These are phyloP conservation scores for Daldinia eschscholtzii DNA, from an alignment of 2,329 filamentous ascomycete species.

Conservation along the genomic window DNA sequence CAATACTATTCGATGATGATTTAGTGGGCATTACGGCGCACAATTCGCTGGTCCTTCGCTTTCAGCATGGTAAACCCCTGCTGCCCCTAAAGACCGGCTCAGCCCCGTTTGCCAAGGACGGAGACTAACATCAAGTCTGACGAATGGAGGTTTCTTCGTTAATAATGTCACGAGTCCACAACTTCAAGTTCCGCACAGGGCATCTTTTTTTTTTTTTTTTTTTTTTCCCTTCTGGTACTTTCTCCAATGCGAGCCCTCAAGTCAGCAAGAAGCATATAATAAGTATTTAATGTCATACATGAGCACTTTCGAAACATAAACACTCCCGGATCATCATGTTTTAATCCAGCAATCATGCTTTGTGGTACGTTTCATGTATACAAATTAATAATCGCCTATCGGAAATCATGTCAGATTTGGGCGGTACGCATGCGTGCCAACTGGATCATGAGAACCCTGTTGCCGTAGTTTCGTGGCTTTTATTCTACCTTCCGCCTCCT, in stretches of 20 bases:
- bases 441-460: constrained; percentile 4
- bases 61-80: constrained; percentile 24
- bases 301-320: background rate
- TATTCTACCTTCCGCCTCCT: constrained; percentile 3
- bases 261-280: background rate
- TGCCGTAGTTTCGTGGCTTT: constrained; percentile 8
- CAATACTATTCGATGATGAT: constrained; percentile 20
- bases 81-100: constrained; percentile 21
- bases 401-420: background rate
- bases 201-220: no score
- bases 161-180: constrained; percentile 16
- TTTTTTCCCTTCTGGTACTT: background rate
- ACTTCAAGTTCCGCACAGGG: background rate
- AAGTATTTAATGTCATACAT: background rate
- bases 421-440: constrained; percentile 6
- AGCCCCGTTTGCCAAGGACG: constrained; percentile 23
- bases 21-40: constrained; percentile 32
- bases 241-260: background rate
- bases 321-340: background rate
- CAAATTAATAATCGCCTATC: constrained; percentile 11
- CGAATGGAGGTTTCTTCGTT: constrained; percentile 31
- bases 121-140: constrained; percentile 8
- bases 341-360: background rate
- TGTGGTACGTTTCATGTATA: constrained; percentile 14
- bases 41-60: constrained; percentile 30